Evolutionary conservation across 257 asterid genomes (phyloP), one percentile per base, ranked within the genome.

Genomic region (Penstemon newberryi): DNA sequence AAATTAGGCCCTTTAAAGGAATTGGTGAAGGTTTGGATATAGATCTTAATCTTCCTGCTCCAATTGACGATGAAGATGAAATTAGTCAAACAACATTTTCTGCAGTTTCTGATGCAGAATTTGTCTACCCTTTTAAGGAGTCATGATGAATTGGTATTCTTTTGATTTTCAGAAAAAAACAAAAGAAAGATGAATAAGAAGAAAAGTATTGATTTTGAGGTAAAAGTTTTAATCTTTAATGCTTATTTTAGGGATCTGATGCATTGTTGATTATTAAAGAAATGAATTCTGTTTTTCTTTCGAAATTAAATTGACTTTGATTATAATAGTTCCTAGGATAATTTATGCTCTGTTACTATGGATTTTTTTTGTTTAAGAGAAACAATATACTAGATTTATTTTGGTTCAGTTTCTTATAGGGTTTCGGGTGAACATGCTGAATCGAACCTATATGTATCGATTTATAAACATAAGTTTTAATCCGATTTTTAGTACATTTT

Each of bases 1-100:
- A 52, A 53, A 51, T 67, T 63, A 64, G 60, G 44, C 72, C 77
- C 57, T 43, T 45, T 67, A 54, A 88, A 13, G 80, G 83, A 71
- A 56, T 49, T 43, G 79, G 76, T 12, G 85, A 76, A 50, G 39
- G 13, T 51, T 70, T 88, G 49, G 77, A 71, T 37, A 66, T 91
- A 67, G 98, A 91, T 86, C 98, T 91, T 75, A 91, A 91, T 69
- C 89, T 87, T 37, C 96, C 96, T 6, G 96, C 95, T 25, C 92
- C 95, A 60, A 52, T 67, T 69, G 81, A 73, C 0, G 95, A 85
- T 8, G 89, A 84, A 19, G 91, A 86, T 50, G 91, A 85, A 18
- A 74, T 64, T 9, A 82, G 91, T 67, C 95, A 89, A 46, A 70
- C 86, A 43, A 89, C 81, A 6, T 51, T 79, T 74, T 85, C 88